These are phyloP conservation scores for Lactifluus piperatus DNA, from an alignment of 768 basidiomycete genomes.

Conservation along the genomic window DNA sequence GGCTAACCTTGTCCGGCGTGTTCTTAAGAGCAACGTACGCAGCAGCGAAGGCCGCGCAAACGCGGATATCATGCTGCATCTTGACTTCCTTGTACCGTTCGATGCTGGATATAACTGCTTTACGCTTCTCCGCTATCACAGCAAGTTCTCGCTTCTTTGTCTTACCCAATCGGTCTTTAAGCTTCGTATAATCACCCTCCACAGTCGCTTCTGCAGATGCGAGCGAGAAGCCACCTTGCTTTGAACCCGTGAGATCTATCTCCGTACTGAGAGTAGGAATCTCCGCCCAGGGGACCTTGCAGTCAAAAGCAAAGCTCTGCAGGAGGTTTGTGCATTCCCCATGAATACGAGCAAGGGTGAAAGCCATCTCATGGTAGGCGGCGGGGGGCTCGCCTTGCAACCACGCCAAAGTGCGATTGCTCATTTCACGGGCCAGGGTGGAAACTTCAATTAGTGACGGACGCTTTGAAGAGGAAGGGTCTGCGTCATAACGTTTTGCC, in stretches of 20 bases:
- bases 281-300: constrained; percentile 71
- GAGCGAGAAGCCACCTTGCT: constrained; percentile 65
- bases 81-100: constrained; percentile 78
- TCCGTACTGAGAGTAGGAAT: constrained; percentile 74
- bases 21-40: constrained; percentile 82
- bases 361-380: constrained; percentile 87
- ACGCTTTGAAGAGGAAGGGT: constrained; percentile 23
- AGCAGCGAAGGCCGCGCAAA: constrained; percentile 83
- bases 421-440: constrained; percentile 56
- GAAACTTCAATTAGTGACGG: constrained; percentile 46
- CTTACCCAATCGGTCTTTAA: constrained; percentile 67
- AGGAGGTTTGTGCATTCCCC: constrained; percentile 71
- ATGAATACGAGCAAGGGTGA: constrained; percentile 70
- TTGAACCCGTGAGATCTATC: constrained; percentile 64
- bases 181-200: constrained; percentile 56
- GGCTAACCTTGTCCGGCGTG: constrained; percentile 89
- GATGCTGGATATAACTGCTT: constrained; percentile 57
- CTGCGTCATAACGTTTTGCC: constrained; percentile 51
- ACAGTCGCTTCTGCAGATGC: constrained; percentile 66
- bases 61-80: constrained; percentile 75
- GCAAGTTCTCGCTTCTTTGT: constrained; percentile 73
- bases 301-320: constrained; percentile 77
- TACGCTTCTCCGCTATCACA: constrained; percentile 67
- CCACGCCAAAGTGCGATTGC: constrained; percentile 55
- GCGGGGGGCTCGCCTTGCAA: constrained; percentile 68